Conservation (phyloP, 805 yeast species). For the Metschnikowia sp. region DNA sequence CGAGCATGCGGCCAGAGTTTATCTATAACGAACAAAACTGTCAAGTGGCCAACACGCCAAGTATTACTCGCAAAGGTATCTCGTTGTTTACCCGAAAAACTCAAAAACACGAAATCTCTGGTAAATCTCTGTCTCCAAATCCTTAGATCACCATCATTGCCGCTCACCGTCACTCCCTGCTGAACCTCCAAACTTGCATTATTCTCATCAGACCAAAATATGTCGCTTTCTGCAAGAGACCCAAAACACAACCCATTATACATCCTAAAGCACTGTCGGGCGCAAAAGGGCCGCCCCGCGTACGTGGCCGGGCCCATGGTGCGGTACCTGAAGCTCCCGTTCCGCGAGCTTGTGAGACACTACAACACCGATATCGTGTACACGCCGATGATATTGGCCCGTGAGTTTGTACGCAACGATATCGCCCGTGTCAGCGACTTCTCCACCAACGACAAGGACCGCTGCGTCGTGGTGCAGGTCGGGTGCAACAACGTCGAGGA, state of each 20-base stretch:
- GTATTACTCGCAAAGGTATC: too few relatives aligned
- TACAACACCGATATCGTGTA: conserved; percentile 80
- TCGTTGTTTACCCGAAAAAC: too few relatives aligned
- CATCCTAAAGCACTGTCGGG: conserved; percentile 26
- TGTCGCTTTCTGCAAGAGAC: conserved; percentile 14
- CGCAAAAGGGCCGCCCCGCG: conserved; percentile 32
- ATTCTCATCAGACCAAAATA: neutral
- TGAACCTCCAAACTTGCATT: neutral
- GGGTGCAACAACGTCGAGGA: conserved; percentile 87
- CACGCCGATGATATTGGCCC: conserved; percentile 93
- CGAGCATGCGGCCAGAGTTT: neutral
- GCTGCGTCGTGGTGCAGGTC: conserved; percentile 80
- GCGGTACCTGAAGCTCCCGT: conserved; percentile 89
- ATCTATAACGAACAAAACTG: too few relatives aligned
- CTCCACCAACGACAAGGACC: conserved; percentile 68
- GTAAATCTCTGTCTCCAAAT: too few relatives aligned
- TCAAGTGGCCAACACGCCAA: too few relatives aligned
- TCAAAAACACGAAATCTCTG: too few relatives aligned
- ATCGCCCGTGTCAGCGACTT: conserved; percentile 83
- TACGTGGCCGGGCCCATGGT: conserved; percentile 88
- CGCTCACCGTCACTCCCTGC: too few relatives aligned
- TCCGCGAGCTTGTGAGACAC: conserved; percentile 70
- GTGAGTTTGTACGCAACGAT: conserved; percentile 86
- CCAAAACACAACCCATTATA: conserved; percentile 32
- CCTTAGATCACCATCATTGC: too few relatives aligned